Evolutionary conservation across 441 rosid species (phyloP), one percentile per base, ranked within the genome.

Genomic region (Hura crepitans): DNA sequence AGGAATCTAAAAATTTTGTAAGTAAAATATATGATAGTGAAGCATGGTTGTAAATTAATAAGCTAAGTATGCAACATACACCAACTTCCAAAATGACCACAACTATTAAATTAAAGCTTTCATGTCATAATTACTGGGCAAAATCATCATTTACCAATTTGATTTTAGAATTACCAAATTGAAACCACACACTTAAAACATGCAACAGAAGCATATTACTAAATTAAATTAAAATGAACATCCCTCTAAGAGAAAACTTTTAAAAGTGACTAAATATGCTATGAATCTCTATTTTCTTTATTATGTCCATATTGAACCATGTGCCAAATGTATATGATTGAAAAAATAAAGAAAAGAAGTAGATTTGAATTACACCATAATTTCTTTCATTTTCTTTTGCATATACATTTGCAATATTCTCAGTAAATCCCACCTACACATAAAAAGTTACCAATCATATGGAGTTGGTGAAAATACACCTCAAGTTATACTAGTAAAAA

Each of bases 351-450:
- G 43, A 62, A 55, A 73, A 53, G 18, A 58, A 67, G 60, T 62
- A 55, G 56, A 73, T 56, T 49, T 70, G 53, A 83, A 83, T 73
- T 83, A 85, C 83, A 81, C 72, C 56, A 25, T 70, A 63, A 37
- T 59, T 73, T 85, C 72, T 79, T 73, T 46, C 78, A 75, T 81
- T 80, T 75, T 87, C 87, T 56, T 78, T 86, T 56, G 81, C 86
- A 72, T 92, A 90, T 59, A 92, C 97, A 27, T 85, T 85, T 6
- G 89, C 88, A 4, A 92, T 94, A 80, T 92, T 94, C 81, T 94
- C 99, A 10, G 97, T 97, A 75, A 90, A 94, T 67, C 96, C 99
- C 77, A 88, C 96, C 97, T 91, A 87, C 67, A 67, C 18, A 31
- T 71, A 27, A 13, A 11, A 49, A 13, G 58, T 45, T 71, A 66